phyloP scores from a whole-genome alignment of 148 eudicot species.

The Vaccinium corymbosum region DNA sequence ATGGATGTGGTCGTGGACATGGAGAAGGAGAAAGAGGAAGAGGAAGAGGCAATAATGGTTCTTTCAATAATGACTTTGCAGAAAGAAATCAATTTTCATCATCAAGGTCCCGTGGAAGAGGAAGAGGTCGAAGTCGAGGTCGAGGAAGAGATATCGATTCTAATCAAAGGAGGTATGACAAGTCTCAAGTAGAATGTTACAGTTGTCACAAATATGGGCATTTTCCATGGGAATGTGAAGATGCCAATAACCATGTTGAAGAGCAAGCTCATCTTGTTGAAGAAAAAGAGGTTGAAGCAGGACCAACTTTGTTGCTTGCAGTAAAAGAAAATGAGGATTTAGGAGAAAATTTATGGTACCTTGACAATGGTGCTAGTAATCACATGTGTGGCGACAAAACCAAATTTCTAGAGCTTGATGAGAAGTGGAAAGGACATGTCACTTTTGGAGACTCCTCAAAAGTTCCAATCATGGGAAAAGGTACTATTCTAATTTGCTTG shows the following conservation, averaged over 20 bases:
- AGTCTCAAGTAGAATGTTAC: background rate
- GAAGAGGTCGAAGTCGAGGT: background rate
- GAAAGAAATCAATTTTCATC: background rate
- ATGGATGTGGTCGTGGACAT: no score
- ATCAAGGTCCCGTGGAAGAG: background rate
- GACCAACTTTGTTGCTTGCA: background rate
- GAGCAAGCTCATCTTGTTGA: background rate
- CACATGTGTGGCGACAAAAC: background rate
- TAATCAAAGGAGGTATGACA: background rate
- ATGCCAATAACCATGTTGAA: background rate
- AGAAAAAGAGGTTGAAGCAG: background rate
- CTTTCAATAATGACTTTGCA: background rate
- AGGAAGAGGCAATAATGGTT: background rate
- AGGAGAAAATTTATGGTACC: background rate
- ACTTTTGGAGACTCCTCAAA: no score
- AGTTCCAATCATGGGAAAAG: background rate
- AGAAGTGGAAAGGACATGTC: no score
- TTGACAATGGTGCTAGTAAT: no score
- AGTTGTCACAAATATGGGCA: background rate
- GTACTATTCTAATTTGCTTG: background rate
- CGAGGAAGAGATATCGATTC: background rate
- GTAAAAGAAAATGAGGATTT: background rate
- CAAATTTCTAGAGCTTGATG: no score
- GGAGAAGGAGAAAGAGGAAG: background rate
- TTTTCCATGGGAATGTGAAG: background rate